phyloP scores from a whole-genome alignment of 768 basidiomycete genomes.

The Auricularia auricula-judae region DNA sequence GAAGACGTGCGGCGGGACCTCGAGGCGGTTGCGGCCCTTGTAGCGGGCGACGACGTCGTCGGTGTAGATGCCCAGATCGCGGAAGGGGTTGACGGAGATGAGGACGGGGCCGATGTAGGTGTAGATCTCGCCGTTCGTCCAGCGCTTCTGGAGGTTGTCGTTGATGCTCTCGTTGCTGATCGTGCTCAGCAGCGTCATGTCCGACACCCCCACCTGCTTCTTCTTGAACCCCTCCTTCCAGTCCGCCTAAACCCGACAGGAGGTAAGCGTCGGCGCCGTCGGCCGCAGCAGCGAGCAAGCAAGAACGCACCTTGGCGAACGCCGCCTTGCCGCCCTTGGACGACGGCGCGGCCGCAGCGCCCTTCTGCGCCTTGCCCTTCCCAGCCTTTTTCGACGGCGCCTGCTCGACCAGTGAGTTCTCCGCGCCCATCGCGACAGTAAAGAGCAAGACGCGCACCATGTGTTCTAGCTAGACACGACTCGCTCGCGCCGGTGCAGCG shows the following conservation, averaged over 20 bases:
- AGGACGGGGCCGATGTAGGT: constrained; percentile 98
- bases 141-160: constrained; percentile 94
- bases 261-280: background rate
- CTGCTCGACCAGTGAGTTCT: constrained; percentile 23
- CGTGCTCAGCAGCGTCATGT: constrained; percentile 95
- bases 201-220: constrained; percentile 94
- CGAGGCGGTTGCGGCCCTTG: constrained; percentile 93
- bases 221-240: constrained; percentile 99
- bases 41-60: constrained; percentile 77
- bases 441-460: background rate
- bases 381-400: constrained; percentile 85
- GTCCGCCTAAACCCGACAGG: constrained; percentile 55
- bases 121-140: constrained; percentile 92
- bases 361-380: constrained; percentile 60
- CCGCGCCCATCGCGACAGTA: background rate
- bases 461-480: no score
- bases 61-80: constrained; percentile 97
- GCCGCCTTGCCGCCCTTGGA: constrained; percentile 31
- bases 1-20: constrained; percentile 97
- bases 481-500: no score
- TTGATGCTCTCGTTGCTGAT: constrained; percentile 98
- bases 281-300: background rate
- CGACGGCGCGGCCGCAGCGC: constrained; percentile 35
- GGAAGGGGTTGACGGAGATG: constrained; percentile 81
- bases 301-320: constrained; percentile 58